Evolutionary conservation across 495 filamentous ascomycete genomes (phyloP), one percentile per base, ranked within the genome.

Genomic region (Aspergillus sclerotiicarbonarius): DNA sequence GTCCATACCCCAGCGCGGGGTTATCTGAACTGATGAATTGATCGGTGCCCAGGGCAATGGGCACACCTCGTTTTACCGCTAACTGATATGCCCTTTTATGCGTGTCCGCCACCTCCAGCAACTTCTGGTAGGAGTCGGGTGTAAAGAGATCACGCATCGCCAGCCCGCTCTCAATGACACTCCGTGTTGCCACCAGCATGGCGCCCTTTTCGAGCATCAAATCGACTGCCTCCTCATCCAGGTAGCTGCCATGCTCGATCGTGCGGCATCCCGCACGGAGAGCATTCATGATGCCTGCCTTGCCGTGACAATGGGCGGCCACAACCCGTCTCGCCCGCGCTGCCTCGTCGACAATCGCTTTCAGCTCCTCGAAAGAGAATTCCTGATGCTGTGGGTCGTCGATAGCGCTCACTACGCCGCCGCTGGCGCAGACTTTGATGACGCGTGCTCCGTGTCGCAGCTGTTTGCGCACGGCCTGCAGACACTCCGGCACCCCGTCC

Each of bases 261-360:
- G 72, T 80, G 46, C 58, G 62, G 12, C 76, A 76, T 6, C 80
- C 80, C 0, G 76, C 76, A 21, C 67, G 62, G 21, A 82, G 61
- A 6, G 77, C 77, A 7, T 76, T 76, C 57, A 82, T 58, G 37
- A 82, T 82, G 1, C 80, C 80, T 12, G 72, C 65, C 56, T 81
- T 82, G 4, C 80, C 79, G 46, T 80, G 78, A 19, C 71, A 73
- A 51, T 82, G 80, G 4, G 80, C 78, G 0, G 78, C 80, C 13
- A 82, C 77, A 1, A 70, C 69, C 0, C 76, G 67, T 6, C 71
- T 65, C 53, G 72, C 68, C 4, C 80, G 67, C 32, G 57, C 62
- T 9, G 81, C 80, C 62, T 83, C 81, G 9, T 73, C 54, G 8
- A 82, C 79, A 15, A 82, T 81, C 29, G 65, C 68, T 18, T 67